Evolutionary conservation across 169 alveolate genomes (phyloP).

Genomic region (Plasmodium billcollinsi): DNA sequence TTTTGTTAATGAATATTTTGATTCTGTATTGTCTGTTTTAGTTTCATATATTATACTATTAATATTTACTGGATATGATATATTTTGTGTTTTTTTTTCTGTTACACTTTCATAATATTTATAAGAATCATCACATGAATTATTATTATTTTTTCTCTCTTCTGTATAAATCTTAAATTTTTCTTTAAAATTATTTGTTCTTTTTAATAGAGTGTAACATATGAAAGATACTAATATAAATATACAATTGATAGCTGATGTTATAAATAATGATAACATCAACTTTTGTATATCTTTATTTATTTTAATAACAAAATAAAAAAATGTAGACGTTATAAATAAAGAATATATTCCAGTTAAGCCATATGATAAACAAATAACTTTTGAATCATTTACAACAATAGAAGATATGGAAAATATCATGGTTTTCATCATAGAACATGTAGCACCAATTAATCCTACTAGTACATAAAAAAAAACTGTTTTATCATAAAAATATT

Average conservation of each 20-base stretch:
- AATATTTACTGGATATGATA: neutral
- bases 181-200: slow-evolving; percentile 23
- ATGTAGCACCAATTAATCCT: slow-evolving; percentile 30
- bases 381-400: slow-evolving; percentile 45
- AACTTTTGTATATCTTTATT: slow-evolving; percentile 29
- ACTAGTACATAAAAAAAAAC: slow-evolving; percentile 33
- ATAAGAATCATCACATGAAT: neutral
- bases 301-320: slow-evolving; percentile 40
- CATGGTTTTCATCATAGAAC: slow-evolving; percentile 70
- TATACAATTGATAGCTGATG: slow-evolving; percentile 36
- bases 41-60: neutral
- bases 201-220: slow-evolving; percentile 29
- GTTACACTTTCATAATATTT: neutral
- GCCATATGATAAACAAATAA: slow-evolving; percentile 63
- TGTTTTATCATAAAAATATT: slow-evolving; percentile 45
- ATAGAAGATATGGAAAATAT: slow-evolving; percentile 59
- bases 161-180: slow-evolving; percentile 37
- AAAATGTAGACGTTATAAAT: slow-evolving; percentile 35
- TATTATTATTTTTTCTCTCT: slow-evolving; percentile 6
- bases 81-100: neutral
- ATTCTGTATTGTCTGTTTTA: neutral
- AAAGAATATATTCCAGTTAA: slow-evolving; percentile 67
- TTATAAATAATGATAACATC: slow-evolving; percentile 26
- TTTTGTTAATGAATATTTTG: neutral
- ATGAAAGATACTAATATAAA: slow-evolving; percentile 38